Evolutionary conservation across 306 rosid species (phyloP), one percentile per base, ranked within the genome.

Genomic region (Senna tora): DNA sequence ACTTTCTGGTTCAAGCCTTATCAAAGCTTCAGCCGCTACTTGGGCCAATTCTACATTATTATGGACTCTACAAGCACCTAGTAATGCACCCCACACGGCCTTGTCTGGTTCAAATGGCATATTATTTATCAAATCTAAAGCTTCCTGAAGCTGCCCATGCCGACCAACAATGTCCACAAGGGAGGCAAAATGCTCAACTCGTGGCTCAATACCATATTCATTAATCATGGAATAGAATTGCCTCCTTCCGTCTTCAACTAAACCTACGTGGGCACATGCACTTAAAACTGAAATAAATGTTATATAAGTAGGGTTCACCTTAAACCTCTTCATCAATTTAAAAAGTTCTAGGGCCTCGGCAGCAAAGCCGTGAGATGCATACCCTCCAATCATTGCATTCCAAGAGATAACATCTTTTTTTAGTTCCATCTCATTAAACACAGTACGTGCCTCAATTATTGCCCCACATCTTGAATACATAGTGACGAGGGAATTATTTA

Each of bases 311-410:
- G 87, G 87, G 59, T 76, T 71, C 47, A 79, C 62, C 67, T 83
- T 79, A 62, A 57, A 70, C 64, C 67, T 72, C 74, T 76, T 80
- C 87, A 83, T 79, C 49, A 55, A 45, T 76, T 83, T 55, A 54
- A 83, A 83, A 63, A 79, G 84, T 33, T 79, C 84, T 51, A 83
- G 60, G 54, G 87, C 84, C 74, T 79, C 79, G 41, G 57, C 28
- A n/a, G 84, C 84, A 47, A 83, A 72, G 30, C 87, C 82, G 17
- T 83, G 87, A 41, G 73, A 79, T 62, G 87, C 87, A 76, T 83
- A 83, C 50, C 84, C 87, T 55, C 87, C 84, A 72, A 83, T 83
- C 84, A 79, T 83, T 41, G 84, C 84, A 72, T 79, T 83, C 87
- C 84, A 83, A 68, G 87, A 75, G 54, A 83, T 79, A 56, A 83